Conservation (phyloP, 1,284 basidiomycete species). For the Stygiomarasmius scandens region DNA sequence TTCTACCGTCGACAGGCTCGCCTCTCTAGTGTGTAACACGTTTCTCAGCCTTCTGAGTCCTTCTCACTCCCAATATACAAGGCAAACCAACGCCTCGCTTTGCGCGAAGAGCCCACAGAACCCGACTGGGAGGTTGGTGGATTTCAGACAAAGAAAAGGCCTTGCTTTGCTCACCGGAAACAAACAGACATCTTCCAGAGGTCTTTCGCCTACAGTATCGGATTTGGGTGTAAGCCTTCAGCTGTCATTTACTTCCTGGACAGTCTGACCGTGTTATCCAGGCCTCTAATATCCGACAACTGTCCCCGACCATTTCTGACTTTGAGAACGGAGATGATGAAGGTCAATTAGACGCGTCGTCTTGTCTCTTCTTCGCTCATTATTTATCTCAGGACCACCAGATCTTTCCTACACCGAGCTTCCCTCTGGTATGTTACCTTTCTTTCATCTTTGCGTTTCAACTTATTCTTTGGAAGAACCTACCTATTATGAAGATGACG, state of each 20-base stretch:
- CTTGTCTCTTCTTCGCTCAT: neutral
- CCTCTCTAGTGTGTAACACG: no score
- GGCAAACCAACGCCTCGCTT: neutral
- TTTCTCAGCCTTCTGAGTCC: no score
- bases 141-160: neutral
- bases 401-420: conserved; percentile 3
- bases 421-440: neutral
- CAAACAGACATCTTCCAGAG: neutral
- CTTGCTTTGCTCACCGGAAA: neutral
- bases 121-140: neutral
- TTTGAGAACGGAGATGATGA: conserved; percentile 14
- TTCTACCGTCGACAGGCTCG: no score
- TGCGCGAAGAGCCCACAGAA: neutral
- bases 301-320: conserved; percentile 34
- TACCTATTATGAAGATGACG: conserved; percentile 24
- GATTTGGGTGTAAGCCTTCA: neutral
- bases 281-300: neutral
- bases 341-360: neutral
- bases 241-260: neutral
- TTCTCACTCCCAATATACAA: neutral
- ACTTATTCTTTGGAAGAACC: conserved; percentile 11
- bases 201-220: conserved; percentile 3
- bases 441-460: conserved; percentile 3
- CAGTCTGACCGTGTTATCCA: neutral
- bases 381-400: neutral